Conservation (phyloP, 257 asterid genomes). For the Solanum pimpinellifolium region DNA sequence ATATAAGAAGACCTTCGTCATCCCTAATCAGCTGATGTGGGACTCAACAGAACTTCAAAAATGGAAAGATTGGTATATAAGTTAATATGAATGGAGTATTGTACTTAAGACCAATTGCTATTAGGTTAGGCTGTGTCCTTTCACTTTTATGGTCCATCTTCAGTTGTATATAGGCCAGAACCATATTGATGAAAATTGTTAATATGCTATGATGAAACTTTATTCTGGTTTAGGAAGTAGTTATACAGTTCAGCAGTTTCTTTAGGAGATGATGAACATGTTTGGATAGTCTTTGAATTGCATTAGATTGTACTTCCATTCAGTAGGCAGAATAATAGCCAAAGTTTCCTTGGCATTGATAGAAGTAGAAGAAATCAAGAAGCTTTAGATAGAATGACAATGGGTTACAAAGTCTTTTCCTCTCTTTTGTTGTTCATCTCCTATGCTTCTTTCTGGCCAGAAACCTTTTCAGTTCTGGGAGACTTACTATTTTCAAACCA, state of each 20-base stretch:
- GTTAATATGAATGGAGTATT: too few species aligned
- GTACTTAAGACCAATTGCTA: not conserved
- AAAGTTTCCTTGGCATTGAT: not conserved
- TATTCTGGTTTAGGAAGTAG: not conserved
- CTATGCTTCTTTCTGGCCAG: not conserved
- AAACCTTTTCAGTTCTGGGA: not conserved
- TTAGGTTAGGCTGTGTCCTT: not conserved
- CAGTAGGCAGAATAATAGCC: not conserved
- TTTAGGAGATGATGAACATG: not conserved
- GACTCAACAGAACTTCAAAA: not conserved
- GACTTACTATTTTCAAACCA: not conserved
- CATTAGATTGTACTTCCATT: not conserved
- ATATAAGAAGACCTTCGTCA: not conserved
- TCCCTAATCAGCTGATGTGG: not conserved
- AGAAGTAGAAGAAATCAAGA: not conserved
- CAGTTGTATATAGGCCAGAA: not conserved
- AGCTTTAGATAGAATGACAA: not conserved
- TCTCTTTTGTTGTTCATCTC: not conserved
- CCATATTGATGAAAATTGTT: not conserved
- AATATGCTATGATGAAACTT: not conserved
- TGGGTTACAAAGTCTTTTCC: not conserved
- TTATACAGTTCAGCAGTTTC: not conserved
- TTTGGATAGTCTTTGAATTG: not conserved
- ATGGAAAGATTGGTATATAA: too few species aligned
- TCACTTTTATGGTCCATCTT: not conserved